These are phyloP conservation scores for Colletotrichum truncatum DNA, from an alignment of 2,329 filamentous ascomycete species.

Conservation along the genomic window DNA sequence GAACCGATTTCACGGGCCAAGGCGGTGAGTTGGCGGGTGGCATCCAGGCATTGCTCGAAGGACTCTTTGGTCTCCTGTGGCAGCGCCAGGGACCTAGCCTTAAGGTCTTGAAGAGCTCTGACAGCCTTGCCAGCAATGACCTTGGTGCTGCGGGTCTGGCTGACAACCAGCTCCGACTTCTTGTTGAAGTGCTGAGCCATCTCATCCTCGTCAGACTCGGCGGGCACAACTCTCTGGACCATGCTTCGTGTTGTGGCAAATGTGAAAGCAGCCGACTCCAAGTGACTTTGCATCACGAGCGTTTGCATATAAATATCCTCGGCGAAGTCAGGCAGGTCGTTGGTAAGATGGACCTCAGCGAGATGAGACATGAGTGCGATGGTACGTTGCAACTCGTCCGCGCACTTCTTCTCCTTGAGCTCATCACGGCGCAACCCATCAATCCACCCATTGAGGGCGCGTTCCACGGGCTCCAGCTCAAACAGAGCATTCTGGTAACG, in stretches of 20 bases:
- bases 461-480: conserved; percentile 91
- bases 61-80: conserved; percentile 71
- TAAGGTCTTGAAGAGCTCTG: conserved; percentile 80
- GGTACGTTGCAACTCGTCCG: conserved; percentile 82
- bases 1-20: conserved; percentile 75
- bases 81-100: conserved; percentile 78
- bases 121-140: conserved; percentile 83
- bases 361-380: conserved; percentile 90
- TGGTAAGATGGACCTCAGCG: conserved; percentile 79
- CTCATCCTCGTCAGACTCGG: conserved; percentile 69
- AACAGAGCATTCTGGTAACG: conserved; percentile 82
- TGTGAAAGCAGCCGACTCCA: conserved; percentile 79
- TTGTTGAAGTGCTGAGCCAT: conserved; percentile 72
- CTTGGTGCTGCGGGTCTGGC: conserved; percentile 83
- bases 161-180: conserved; percentile 76
- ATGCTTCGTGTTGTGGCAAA: conserved; percentile 71
- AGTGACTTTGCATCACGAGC: conserved; percentile 79
- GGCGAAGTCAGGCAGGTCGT: conserved; percentile 76
- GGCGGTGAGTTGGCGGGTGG: conserved; percentile 71
- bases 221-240: conserved; percentile 71
- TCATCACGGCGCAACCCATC: conserved; percentile 86
- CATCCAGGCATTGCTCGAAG: conserved; percentile 76
- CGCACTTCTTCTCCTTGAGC: conserved; percentile 84
- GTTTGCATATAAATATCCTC: conserved; percentile 83
- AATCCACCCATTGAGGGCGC: conserved; percentile 87